These are phyloP conservation scores for Cytospora schulzeri DNA, from an alignment of 2,329 filamentous ascomycete species.

Conservation along the genomic window DNA sequence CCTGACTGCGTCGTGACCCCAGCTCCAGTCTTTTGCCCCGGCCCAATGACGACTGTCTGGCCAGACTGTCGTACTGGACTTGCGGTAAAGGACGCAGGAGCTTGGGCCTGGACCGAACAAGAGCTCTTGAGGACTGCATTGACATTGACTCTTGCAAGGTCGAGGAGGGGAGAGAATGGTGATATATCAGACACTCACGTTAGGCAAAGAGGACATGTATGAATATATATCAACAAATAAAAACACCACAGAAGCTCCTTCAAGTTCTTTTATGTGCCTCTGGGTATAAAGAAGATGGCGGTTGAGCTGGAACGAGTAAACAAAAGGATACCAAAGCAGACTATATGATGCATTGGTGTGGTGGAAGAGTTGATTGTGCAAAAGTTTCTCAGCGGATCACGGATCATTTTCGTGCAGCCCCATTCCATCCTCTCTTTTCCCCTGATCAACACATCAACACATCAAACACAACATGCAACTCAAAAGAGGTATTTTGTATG, in stretches of 20 bases:
- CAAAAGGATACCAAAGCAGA: background rate
- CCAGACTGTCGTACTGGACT: background rate
- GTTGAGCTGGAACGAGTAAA: background rate
- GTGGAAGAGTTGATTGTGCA: background rate
- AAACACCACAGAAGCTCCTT: background rate
- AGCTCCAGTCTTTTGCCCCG: background rate
- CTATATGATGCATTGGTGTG: too few relatives aligned
- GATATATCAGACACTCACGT: background rate
- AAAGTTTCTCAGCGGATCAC: background rate
- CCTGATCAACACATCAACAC: background rate
- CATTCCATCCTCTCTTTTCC: background rate
- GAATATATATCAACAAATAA: background rate
- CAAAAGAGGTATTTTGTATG: too few relatives aligned
- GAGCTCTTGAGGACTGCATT: slow-evolving; percentile 10
- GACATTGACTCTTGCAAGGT: background rate
- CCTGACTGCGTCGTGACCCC: background rate
- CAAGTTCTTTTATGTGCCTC: background rate
- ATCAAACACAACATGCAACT: background rate
- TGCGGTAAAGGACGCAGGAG: slow-evolving; percentile 5
- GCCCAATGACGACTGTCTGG: slow-evolving; percentile 1
- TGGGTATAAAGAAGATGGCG: background rate
- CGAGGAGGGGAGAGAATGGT: background rate
- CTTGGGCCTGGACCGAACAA: background rate
- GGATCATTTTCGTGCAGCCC: slow-evolving; percentile 1
- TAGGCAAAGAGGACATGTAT: too few relatives aligned